Evolutionary conservation across 2,329 filamentous ascomycete genomes (phyloP), one percentile per base, ranked within the genome.

Genomic region (Orbilia quercus): DNA sequence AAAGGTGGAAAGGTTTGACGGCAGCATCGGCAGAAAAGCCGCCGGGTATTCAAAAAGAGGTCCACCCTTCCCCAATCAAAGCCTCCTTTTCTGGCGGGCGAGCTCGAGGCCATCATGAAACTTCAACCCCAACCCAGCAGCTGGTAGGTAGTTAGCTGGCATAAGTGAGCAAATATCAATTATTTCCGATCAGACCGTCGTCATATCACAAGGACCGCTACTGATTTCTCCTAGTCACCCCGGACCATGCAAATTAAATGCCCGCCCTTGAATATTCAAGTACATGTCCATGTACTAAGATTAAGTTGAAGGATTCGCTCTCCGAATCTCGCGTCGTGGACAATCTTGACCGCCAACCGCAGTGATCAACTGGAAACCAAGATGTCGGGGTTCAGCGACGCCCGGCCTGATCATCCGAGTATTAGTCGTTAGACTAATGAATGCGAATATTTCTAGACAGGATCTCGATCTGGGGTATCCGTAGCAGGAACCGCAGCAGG

Each of bases 11-110:
- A 31, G n/a, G n/a, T 72, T 65, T 58, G 59, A 65, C 67, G 67
- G 67, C 59, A 65, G 67, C 67, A 20, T 72, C 67, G 67, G 67
- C 47, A 59, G 67, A 72, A 72, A 72, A 65, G 67, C 67, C 67
- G 67, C 67, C 67, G 67, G 67, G 60, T 72, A 72, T 72, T 59
- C 60, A 44, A 59, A 31, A 23, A 36, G 18, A 63, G 63, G 62
- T 55, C 38, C 57, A 50, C 53, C 57, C 51, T 55, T 63, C 40
- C 63, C 25, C 63, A 67, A 67, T 67, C 51, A 40, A 51, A 65
- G 31, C 22, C 34, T 57, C 38, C 53, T 25, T 44, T 44, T 28
- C n/a, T 9, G 18, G 31, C 11, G 51, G 25, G 51, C 36, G 22
- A 55, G 36, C 31, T 55, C 51, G 31, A 57, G n/a, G 36, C 28